Conservation (phyloP, 805 yeast species). For the Nakazawaea ambrosiae region DNA sequence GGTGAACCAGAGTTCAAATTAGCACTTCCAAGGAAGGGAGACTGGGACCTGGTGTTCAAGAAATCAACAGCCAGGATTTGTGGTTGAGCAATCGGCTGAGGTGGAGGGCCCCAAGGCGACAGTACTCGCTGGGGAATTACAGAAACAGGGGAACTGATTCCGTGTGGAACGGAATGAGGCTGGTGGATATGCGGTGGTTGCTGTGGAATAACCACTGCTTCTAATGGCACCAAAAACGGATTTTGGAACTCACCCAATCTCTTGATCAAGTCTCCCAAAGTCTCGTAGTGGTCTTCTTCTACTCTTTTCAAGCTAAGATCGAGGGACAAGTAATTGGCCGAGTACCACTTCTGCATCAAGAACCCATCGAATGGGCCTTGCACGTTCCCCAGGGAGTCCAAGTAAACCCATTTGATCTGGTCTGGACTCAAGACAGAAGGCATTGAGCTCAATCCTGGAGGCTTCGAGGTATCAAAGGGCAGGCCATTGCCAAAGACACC, state of each 20-base stretch:
- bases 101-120: constrained; percentile 8
- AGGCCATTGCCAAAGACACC: no score
- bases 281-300: constrained; percentile 41
- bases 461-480: constrained; percentile 11
- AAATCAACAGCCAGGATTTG: neutral
- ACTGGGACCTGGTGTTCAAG: no score
- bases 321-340: constrained; percentile 48
- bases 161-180: constrained; percentile 9
- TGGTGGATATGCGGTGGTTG: constrained; percentile 4
- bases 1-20: no score
- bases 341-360: constrained; percentile 75
- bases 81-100: no score
- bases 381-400: constrained; percentile 60
- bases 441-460: constrained; percentile 16
- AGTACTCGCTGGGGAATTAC: constrained; percentile 9
- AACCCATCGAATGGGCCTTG: constrained; percentile 80
- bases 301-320: constrained; percentile 53
- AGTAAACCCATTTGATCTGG: constrained; percentile 59
- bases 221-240: constrained; percentile 59
- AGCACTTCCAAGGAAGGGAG: no score
- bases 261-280: constrained; percentile 48
- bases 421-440: constrained; percentile 26
- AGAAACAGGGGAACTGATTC: constrained; percentile 7
- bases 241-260: constrained; percentile 38
- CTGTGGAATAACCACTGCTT: no score